A percentile compares a stretch with the other conserved stretches of the same genome.
Conservation (phyloP, 495 filamentous ascomycete species). For the Aspergillus diversus region DNA sequence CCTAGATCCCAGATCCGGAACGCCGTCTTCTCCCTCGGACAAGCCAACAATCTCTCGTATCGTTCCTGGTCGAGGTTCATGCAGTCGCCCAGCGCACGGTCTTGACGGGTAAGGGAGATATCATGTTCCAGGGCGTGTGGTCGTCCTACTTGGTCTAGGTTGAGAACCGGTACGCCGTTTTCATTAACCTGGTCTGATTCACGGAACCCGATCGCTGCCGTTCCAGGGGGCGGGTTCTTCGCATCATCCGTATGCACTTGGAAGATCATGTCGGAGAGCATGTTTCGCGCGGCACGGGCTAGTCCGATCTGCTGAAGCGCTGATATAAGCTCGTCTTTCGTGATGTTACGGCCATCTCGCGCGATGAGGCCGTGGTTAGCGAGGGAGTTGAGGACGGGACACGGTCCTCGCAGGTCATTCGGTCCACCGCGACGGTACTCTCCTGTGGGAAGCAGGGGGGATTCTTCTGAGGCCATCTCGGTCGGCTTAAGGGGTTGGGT, state of each 20-base stretch:
- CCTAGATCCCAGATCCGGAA: slow-evolving; percentile 15
- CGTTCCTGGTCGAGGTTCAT: slow-evolving; percentile 15
- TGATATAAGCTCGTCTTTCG: slow-evolving; percentile 12
- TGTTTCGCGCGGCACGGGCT: slow-evolving; percentile 1
- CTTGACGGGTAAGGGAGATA: slow-evolving; percentile 24
- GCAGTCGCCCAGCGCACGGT: slow-evolving; percentile 23
- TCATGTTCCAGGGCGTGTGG: slow-evolving; percentile 26
- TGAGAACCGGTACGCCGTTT: slow-evolving; percentile 13
- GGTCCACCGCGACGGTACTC: slow-evolving; percentile 10
- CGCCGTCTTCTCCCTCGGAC: neutral
- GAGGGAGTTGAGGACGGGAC: slow-evolving; percentile 24
- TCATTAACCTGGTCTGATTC: slow-evolving; percentile 19
- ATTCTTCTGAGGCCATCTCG: neutral
- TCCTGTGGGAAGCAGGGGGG: neutral
- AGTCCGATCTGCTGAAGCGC: slow-evolving; percentile 21
- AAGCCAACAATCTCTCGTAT: slow-evolving; percentile 15
- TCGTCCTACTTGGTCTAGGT: slow-evolving; percentile 24
- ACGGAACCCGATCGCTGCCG: slow-evolving; percentile 15
- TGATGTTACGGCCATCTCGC: slow-evolving; percentile 24
- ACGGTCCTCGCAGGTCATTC: slow-evolving; percentile 20
- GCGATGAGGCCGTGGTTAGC: slow-evolving; percentile 25
- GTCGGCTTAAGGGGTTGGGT: neutral
- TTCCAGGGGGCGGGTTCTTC: neutral
- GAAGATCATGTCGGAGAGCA: slow-evolving; percentile 18
- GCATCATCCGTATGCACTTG: slow-evolving; percentile 22